phyloP scores from a whole-genome alignment of 2,329 filamentous ascomycete genomes.

The Berkeleyomyces rouxiae region DNA sequence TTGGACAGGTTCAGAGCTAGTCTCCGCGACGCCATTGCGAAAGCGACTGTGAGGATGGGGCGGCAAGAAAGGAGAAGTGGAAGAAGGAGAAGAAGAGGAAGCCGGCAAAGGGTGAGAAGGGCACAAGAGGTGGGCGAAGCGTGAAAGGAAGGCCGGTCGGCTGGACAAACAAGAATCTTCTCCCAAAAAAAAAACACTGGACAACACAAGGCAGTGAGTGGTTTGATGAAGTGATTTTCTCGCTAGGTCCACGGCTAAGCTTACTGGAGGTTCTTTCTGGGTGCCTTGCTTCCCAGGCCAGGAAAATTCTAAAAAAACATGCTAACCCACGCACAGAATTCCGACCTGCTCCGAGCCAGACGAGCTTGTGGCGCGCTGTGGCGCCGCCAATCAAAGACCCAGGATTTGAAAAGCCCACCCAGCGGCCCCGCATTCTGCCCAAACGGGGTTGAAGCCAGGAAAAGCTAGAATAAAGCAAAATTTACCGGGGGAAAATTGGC shows the following conservation, averaged over 20 bases:
- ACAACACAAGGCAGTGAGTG: constrained; percentile 26
- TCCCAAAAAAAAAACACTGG: constrained; percentile 14
- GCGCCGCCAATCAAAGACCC: constrained; percentile 21
- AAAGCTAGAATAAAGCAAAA: neutral
- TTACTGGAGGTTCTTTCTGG: constrained; percentile 25
- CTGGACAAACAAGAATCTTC: constrained; percentile 7
- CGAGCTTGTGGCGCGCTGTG: constrained; percentile 14
- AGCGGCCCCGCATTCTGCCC: constrained; percentile 16
- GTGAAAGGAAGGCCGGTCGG: neutral
- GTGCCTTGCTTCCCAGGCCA: constrained; percentile 27
- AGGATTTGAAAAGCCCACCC: constrained; percentile 13
- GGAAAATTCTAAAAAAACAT: constrained; percentile 11
- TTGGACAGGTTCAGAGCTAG: constrained; percentile 88
- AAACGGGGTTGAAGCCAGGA: neutral
- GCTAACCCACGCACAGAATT: constrained; percentile 18
- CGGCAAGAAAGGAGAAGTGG: constrained; percentile 2
- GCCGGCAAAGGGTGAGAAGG: neutral
- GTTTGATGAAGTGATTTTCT: constrained; percentile 30
- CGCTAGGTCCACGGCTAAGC: constrained; percentile 21
- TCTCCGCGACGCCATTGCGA: constrained; percentile 86
- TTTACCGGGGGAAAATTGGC: neutral
- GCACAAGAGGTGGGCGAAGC: constrained; percentile 1
- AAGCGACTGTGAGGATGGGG: constrained; percentile 31
- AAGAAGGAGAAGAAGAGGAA: constrained; percentile 6
- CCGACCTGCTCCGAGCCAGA: constrained; percentile 27